Conservation (phyloP, 2,329 filamentous ascomycete genomes). For the Aspergillus piperis region DNA sequence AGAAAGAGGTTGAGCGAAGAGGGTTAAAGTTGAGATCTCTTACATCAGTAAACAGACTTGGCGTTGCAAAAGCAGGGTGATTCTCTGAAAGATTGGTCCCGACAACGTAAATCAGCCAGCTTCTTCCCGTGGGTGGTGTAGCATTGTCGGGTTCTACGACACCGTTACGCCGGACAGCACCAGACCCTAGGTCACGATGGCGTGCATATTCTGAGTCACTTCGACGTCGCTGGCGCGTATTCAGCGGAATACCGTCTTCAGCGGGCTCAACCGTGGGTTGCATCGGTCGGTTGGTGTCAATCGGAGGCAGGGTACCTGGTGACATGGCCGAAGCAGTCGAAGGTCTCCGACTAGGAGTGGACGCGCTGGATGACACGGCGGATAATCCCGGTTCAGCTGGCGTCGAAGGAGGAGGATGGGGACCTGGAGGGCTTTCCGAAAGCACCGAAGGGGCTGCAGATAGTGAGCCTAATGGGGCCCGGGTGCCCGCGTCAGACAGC, state of each 20-base stretch:
- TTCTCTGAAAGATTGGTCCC: conserved; percentile 70
- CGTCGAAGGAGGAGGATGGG: conserved; percentile 64
- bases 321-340: conserved; percentile 50
- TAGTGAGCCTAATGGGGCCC: conserved; percentile 21
- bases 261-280: conserved; percentile 42
- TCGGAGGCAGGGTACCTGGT: conserved; percentile 39
- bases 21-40: conserved; percentile 20
- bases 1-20: not conserved
- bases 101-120: conserved; percentile 72
- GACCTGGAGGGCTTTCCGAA: conserved; percentile 59
- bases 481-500: conserved; percentile 34
- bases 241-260: conserved; percentile 45
- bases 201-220: conserved; percentile 61
- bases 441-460: conserved; percentile 47
- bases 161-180: conserved; percentile 63
- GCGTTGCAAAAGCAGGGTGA: conserved; percentile 69
- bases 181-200: conserved; percentile 60
- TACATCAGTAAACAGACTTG: conserved; percentile 70
- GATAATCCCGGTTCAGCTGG: conserved; percentile 62
- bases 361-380: conserved; percentile 55
- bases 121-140: conserved; percentile 55
- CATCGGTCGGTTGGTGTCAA: conserved; percentile 41
- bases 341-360: conserved; percentile 50
- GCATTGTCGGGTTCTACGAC: conserved; percentile 62
- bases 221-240: conserved; percentile 55